These are phyloP conservation scores for Hypoxylon sp. DNA, from an alignment of 2,329 filamentous ascomycete species.

Conservation along the genomic window DNA sequence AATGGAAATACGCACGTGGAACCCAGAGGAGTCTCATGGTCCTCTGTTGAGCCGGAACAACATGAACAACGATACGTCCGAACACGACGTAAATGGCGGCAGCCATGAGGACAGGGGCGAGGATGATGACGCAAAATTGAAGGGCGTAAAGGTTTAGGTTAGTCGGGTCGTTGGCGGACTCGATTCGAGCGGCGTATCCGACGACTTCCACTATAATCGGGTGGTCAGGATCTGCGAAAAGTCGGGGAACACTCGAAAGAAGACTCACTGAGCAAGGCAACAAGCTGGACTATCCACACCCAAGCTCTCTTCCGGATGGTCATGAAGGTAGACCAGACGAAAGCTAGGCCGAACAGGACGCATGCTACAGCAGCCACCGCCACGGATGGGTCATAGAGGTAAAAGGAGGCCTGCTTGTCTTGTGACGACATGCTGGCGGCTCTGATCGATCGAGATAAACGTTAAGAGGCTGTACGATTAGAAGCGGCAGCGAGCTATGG, in stretches of 20 bases:
- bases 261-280: slow-evolving; percentile 40
- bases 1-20: slow-evolving; percentile 36
- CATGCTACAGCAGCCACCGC: slow-evolving; percentile 39
- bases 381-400: slow-evolving; percentile 40
- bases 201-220: slow-evolving; percentile 47
- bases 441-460: background rate
- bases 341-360: slow-evolving; percentile 40
- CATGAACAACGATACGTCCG: slow-evolving; percentile 49
- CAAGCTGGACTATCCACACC: slow-evolving; percentile 44
- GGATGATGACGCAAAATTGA: slow-evolving; percentile 50
- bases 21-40: slow-evolving; percentile 50
- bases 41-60: slow-evolving; percentile 46
- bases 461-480: background rate
- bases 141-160: slow-evolving; percentile 43
- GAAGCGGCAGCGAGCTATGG: background rate
- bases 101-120: slow-evolving; percentile 51
- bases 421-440: slow-evolving; percentile 16
- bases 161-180: slow-evolving; percentile 41
- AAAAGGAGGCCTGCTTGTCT: slow-evolving; percentile 18
- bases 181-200: slow-evolving; percentile 47
- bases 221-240: background rate
- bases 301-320: slow-evolving; percentile 41
- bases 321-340: slow-evolving; percentile 38
- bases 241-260: background rate
- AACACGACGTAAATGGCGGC: slow-evolving; percentile 51